phyloP scores from a whole-genome alignment of 2,329 filamentous ascomycete species.

The Exophiala alcalophila region DNA sequence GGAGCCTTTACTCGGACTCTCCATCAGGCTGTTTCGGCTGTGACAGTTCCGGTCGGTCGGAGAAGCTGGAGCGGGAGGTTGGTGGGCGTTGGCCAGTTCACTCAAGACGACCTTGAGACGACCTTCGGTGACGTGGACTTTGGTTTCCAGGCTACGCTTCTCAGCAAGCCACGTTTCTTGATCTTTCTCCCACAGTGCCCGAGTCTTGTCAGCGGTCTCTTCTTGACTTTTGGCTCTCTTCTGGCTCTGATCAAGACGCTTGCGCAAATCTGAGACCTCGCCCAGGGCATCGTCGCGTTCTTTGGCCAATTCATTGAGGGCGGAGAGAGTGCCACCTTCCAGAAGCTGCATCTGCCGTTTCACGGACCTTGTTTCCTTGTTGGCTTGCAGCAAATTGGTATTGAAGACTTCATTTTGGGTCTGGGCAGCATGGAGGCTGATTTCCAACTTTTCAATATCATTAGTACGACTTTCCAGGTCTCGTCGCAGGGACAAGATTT shows the following conservation, averaged over 20 bases:
- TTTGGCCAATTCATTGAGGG: slow-evolving; percentile 74
- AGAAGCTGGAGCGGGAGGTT: slow-evolving; percentile 33
- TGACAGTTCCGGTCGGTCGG: slow-evolving; percentile 25
- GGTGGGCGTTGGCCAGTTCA: slow-evolving; percentile 61
- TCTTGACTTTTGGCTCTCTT: slow-evolving; percentile 77
- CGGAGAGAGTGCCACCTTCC: slow-evolving; percentile 83
- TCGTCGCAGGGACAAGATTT: slow-evolving; percentile 80
- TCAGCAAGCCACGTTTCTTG: slow-evolving; percentile 83
- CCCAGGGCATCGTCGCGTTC: slow-evolving; percentile 85
- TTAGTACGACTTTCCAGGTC: slow-evolving; percentile 88
- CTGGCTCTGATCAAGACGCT: slow-evolving; percentile 72
- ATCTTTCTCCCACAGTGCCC: slow-evolving; percentile 78
- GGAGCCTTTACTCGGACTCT: slow-evolving; percentile 29
- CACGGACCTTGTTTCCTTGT: slow-evolving; percentile 74
- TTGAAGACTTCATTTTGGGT: slow-evolving; percentile 72
- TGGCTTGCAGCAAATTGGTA: slow-evolving; percentile 58
- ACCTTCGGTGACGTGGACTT: slow-evolving; percentile 83
- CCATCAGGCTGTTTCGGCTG: slow-evolving; percentile 29
- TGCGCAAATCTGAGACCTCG: slow-evolving; percentile 66
- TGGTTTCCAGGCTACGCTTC: slow-evolving; percentile 75
- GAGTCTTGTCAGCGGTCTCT: slow-evolving; percentile 74
- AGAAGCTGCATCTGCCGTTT: slow-evolving; percentile 83
- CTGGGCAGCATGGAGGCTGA: slow-evolving; percentile 65
- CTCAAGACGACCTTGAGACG: slow-evolving; percentile 80
- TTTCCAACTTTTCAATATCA: slow-evolving; percentile 81